Conservation (phyloP, 2,329 filamentous ascomycete species). For the Pseudohalonectria lignicola region DNA sequence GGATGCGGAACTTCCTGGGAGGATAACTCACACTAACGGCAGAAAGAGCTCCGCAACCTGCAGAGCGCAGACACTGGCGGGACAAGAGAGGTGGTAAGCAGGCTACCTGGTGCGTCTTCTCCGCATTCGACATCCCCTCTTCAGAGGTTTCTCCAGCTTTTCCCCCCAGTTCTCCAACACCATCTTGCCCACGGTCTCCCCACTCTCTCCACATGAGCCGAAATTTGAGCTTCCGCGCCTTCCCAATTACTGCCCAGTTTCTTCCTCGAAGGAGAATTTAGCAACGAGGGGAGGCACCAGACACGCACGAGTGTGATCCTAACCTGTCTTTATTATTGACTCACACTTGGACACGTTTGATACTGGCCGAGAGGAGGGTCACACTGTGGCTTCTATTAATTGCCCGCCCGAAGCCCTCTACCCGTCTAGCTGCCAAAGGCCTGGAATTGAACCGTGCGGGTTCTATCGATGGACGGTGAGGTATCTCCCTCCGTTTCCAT, state of each 20-base stretch:
- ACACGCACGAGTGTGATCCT: neutral
- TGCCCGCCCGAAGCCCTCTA: too few species aligned
- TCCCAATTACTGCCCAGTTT: neutral
- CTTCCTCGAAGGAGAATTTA: neutral
- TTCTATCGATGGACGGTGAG: too few species aligned
- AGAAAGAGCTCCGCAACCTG: too few species aligned
- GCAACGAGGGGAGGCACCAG: neutral
- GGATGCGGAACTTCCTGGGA: too few species aligned
- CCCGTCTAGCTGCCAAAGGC: too few species aligned
- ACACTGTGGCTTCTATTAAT: neutral
- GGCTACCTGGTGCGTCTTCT: too few species aligned
- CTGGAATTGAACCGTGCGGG: too few species aligned
- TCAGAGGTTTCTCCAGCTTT: neutral
- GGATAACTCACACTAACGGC: too few species aligned
- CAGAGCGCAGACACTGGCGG: too few species aligned
- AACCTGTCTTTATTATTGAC: neutral
- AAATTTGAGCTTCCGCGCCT: neutral
- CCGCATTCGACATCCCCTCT: neutral
- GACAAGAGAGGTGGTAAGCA: too few species aligned
- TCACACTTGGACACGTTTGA: neutral
- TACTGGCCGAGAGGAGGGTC: too few species aligned
- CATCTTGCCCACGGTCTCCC: neutral
- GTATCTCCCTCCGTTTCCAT: too few species aligned
- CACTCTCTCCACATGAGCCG: neutral
- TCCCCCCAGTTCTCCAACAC: neutral